Base-by-base conservation (phyloP, 768 basidiomycete genomes). In the Clitopilus hobsonii region DNA sequence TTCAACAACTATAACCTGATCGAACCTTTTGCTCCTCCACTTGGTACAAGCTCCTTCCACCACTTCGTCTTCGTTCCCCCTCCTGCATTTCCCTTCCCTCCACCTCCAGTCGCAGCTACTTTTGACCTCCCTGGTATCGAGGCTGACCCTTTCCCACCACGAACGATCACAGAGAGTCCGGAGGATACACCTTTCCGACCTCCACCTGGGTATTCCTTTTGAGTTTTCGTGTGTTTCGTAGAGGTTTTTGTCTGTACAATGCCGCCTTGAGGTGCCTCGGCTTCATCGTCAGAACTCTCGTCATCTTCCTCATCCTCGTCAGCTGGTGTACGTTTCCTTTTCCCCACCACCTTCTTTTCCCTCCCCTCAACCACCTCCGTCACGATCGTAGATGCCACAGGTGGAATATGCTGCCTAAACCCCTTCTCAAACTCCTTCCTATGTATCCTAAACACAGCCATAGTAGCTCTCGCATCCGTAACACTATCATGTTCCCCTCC, bases 401-500 rank as follows among this genome's bases (percentile, higher is more conserved):
- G n/a, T n/a, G n/a, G n/a, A n/a, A n/a, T n/a, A n/a, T n/a, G n/a
- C n/a, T 13, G 65, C 5, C 73, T 67, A 4, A 71, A 67, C n/a
- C 77, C 75, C 55, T 76, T 76, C 60, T 98, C 95, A 92, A 92
- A 98, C 48, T 83, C 78, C 51, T 83, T 84, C 61, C 89, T 86
- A 68, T 94, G 80, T 16, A 95, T 65, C 6, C 94, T 80, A 67
- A 89, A 98, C 32, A 98, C 74, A 0, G 93, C 95, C 93, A 99
- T 97, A 0, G 94, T 91, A 0, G 95, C 96, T 51, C 95, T 81
- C 0, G 95, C 94, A 66, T 98, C 95, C 16, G 83, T 90, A 4
- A 98, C 95, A 69, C 92, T 94, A 28, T 82, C 90, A 67, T 98
- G 96, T 62, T 97, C 92, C 7, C 93, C 94, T 20, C 73, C 69